Base-by-base conservation (phyloP, 2,329 filamentous ascomycete genomes). In the Xylaria sp. region DNA sequence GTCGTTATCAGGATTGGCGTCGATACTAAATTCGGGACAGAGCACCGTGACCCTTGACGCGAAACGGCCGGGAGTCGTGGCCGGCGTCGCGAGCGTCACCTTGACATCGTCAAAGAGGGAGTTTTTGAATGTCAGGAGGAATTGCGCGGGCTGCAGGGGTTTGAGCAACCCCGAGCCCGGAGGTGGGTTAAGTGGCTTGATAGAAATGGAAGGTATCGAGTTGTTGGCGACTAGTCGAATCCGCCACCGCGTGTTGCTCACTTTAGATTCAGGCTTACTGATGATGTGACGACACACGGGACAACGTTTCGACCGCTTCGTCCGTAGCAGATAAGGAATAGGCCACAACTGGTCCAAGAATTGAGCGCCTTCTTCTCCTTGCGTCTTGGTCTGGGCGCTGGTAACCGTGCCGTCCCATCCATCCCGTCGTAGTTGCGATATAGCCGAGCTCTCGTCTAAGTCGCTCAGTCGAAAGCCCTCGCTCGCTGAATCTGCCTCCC, bases 301-400 rank as follows among this genome's bases (percentile, higher is more conserved):
- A 80, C 96, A 99, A 54, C 96, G 93, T 82, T 98, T 98, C 23
- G 93, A 94, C 44, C 95, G 92, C 78, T 98, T 98, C 0, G 95
- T 97, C 65, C 93, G 91, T 16, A 99, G 88, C 1, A 97, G 87
- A 18, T 92, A 91, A 0, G 94, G 91, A 16, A 94, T 87, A 0
- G 96, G 96, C 32, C 93, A 91, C 5, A 98, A 87, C 23, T 95
- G 89, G 62, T 91, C 87, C 1, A 88, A 82, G 77, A 96, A 94
- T 6, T 87, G 88, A 1, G 84, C 79, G 62, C 83, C 88, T 81
- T 81, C 85, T 76, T 83, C 81, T 0, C 78, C 70, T 70, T 89
- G 87, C 16, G 73, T 80, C 57, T 76, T 85, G 79, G 81, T 80
- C 72, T 89, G 87, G 23, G 83, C 80, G 18, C 75, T 71, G 0